phyloP scores from a whole-genome alignment of 768 basidiomycete genomes.

The Phanerochaete sordida region DNA sequence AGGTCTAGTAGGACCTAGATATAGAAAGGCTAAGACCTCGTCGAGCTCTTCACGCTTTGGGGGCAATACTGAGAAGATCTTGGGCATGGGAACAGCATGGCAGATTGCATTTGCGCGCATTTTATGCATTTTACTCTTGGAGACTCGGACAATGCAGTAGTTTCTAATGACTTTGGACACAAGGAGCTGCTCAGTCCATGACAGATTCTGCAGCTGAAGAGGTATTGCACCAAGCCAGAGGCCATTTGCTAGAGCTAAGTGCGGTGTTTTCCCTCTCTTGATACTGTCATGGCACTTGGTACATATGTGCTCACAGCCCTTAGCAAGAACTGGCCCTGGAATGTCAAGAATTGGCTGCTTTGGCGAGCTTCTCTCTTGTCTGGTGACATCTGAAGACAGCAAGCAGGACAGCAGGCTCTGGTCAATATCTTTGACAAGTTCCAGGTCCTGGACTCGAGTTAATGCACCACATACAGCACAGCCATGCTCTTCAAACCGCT shows the following conservation, averaged over 20 bases:
- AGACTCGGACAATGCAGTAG: constrained; percentile 16
- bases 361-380: not conserved
- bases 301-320: not conserved
- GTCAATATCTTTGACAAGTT: not conserved
- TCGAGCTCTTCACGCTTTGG: constrained; percentile 29
- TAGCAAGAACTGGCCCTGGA: not conserved
- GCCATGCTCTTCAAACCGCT: not conserved
- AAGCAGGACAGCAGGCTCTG: not conserved
- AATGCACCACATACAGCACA: constrained; percentile 3
- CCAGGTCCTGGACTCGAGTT: not conserved
- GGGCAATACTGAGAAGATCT: constrained; percentile 31
- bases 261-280: not conserved
- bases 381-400: not conserved
- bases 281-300: not conserved
- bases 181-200: constrained; percentile 29
- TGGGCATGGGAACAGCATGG: constrained; percentile 28
- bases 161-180: constrained; percentile 20
- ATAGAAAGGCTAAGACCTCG: constrained; percentile 27
- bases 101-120: constrained; percentile 33
- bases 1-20: constrained; percentile 29
- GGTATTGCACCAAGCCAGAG: constrained; percentile 36
- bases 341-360: not conserved
- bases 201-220: constrained; percentile 21
- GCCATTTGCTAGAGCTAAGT: constrained; percentile 28
- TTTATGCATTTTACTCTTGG: constrained; percentile 17